Base-by-base conservation (phyloP, 768 basidiomycete species). In the Calocybe gangraenosa region DNA sequence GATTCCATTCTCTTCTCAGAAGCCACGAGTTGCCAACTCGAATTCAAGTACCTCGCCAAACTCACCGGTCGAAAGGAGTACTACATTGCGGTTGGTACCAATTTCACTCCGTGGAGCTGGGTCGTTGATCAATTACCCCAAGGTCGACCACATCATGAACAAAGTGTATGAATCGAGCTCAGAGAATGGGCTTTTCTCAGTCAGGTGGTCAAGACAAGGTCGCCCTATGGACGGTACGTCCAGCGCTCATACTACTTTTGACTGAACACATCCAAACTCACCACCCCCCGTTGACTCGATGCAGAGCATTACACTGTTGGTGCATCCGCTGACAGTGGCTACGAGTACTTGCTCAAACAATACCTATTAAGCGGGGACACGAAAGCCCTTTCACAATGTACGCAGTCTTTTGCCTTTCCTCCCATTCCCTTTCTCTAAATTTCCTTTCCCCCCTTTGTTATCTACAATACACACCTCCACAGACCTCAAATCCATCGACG, bases 1-100 rank as follows among this genome's bases (percentile, higher is more conserved):
- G 43, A 10, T 41, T 54, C 32, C 1, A 54, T 61, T 3, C 45
- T 69, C 4, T 70, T 68, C 22, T 64, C 73, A 9, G 73, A 73
- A 51, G 61, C 64, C 2, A 57, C 66, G 7, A 78, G 75, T 31
- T 78, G 82, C 50, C 84, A 87, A 61, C 61, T 88, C n/a, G 87
- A 89, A 59, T 82, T 80, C 65, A 84, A 85, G 59, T 88, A 86
- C 56, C 70, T 88, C 1, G 81, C 83, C 1, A 76, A 84, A 50
- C 54, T 82, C 19, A 87, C 84, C 0, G 81, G 81, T 1, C 72
- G 78, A 44, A 65, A 69, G 13, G 71, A 75, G 19, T 84, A 76
- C 51, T 80, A 69, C 44, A 34, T 14, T 30, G 65, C 20, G 45
- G 54, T 58, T 62, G 69, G 42, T 30, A 55, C 49, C 5, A 28